Evolutionary conservation across 2,329 filamentous ascomycete genomes (phyloP).

Genomic region (Monosporascus sp.): DNA sequence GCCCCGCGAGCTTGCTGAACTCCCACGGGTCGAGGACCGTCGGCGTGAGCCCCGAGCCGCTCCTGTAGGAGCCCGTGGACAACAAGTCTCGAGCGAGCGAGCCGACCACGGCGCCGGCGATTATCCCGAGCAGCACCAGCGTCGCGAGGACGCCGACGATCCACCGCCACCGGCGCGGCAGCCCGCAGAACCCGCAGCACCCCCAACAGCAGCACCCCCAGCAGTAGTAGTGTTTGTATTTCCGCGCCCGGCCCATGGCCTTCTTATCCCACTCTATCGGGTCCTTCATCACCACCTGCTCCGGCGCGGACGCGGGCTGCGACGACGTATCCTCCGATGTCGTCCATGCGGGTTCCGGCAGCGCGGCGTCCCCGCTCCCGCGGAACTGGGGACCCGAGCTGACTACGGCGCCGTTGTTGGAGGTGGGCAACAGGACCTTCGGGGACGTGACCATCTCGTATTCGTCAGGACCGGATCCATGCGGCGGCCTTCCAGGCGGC

Average conservation of each 20-base stretch:
- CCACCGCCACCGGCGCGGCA: background rate
- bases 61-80: too few relatives aligned
- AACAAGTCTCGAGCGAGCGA: accelerated
- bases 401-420: background rate
- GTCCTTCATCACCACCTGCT: background rate
- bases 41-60: too few relatives aligned
- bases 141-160: background rate
- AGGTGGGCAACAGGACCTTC: background rate
- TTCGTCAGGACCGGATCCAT: background rate
- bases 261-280: background rate
- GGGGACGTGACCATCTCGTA: background rate
- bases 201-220: background rate
- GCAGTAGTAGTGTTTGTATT: too few relatives aligned
- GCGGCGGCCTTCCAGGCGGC: too few relatives aligned
- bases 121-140: background rate
- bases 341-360: background rate
- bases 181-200: background rate
- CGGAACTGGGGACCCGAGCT: background rate
- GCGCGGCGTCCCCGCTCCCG: background rate
- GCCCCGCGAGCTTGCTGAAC: background rate
- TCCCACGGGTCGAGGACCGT: background rate
- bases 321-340: background rate
- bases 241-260: background rate
- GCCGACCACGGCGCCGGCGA: background rate
- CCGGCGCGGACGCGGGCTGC: background rate